Base-by-base conservation (phyloP, 2,329 filamentous ascomycete genomes). In the Daldinia sp. region DNA sequence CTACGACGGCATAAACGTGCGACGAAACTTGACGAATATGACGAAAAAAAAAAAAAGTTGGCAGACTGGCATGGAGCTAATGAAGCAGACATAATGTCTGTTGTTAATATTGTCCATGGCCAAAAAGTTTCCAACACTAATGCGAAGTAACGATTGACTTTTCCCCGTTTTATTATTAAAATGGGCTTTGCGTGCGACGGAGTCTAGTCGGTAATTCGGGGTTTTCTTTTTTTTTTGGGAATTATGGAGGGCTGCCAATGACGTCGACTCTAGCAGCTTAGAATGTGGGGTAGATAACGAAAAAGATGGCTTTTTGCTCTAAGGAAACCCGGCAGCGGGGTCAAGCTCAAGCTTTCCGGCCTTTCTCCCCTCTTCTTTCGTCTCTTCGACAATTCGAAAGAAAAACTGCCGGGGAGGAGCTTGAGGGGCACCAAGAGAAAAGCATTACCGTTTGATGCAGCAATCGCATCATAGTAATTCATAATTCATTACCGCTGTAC, bases 191-290 rank as follows among this genome's bases (percentile, higher is more conserved):
- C 28, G 51, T 15, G 55, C 44, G 26, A 55, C 69, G 67, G 67
- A 69, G 69, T 56, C 67, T 23, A 42, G 30, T 74, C 74, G 74
- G 74, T 46, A 73, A 73, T 75, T 76, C 74, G 74, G 74, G 62
- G 35, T 39, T 12, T 69, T 69, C 67, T 73, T 56, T 54, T 42
- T 73, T 56, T 54, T 42, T 69, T 68, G 65, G 4, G 28, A 68
- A 56, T 59, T 23, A n/a, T 23, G 20, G 20, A 1, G 51, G 35
- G 35, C 51, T 58, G 53, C 67, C 61, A 72, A 72, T 72, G 71
- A 72, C 69, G 71, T 71, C 66, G 63, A 33, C 33, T 67, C 57
- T 37, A 62, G 60, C 60, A 30, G 18, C 55, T 55, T 65, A 42
- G 35, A 54, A 70, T 69, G 69, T 72, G 69, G 69, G 69, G 69